A percentile compares a stretch with the other conserved stretches of the same genome.
phyloP scores from a whole-genome alignment of 139 green algal genomes.

The Coelastrella sp. region DNA sequence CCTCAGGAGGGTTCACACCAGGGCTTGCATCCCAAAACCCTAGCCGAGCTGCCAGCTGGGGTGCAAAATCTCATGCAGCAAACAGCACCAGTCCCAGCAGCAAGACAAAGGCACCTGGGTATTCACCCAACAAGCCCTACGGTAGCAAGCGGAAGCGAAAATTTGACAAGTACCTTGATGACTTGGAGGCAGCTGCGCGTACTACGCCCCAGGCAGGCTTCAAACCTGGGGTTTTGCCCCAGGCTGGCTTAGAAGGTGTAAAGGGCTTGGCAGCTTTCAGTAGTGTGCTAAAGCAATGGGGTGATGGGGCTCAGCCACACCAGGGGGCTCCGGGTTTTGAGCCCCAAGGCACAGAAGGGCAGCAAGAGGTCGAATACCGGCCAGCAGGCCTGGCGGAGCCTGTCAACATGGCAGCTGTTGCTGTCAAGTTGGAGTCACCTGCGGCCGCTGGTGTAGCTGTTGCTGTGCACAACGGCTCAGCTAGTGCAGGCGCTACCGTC shows the following conservation, averaged over 20 bases:
- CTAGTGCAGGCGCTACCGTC: not conserved
- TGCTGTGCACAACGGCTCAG: not conserved
- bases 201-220: not conserved
- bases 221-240: not conserved
- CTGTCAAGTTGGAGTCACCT: not conserved
- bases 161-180: constrained; percentile 36
- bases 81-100: not conserved
- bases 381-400: not conserved
- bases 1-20: not conserved
- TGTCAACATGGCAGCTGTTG: not conserved
- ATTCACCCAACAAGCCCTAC: not conserved
- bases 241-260: not conserved
- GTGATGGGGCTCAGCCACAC: not conserved
- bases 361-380: not conserved
- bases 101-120: constrained; percentile 4
- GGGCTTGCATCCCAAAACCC: not conserved
- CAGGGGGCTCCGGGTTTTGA: not conserved
- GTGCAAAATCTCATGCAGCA: not conserved
- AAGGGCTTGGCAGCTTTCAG: constrained; percentile 39
- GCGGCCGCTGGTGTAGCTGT: not conserved
- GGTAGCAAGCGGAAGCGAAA: constrained; percentile 18
- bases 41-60: no score
- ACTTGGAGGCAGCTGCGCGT: not conserved
- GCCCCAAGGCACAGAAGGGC: not conserved
- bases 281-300: constrained; percentile 34